A percentile compares a stretch with the other conserved stretches of the same genome.
Conservation (phyloP, 768 basidiomycete species). For the Kwoniella shandongensis region DNA sequence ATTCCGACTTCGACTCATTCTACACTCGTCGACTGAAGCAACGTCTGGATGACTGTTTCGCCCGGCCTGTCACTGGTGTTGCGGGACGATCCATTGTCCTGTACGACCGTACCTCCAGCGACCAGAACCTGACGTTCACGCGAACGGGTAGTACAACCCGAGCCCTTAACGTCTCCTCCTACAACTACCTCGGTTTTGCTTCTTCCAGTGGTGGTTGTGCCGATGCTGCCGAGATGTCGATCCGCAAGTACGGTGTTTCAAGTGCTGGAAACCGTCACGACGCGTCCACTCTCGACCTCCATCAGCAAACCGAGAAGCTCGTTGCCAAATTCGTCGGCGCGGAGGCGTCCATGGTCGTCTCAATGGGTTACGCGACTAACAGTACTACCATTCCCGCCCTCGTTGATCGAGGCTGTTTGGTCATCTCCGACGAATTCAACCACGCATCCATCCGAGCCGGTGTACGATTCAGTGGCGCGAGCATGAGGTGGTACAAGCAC, state of each 20-base stretch:
- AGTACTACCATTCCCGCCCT: slow-evolving; percentile 84
- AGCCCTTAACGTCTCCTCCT: slow-evolving; percentile 93
- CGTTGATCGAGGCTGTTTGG: slow-evolving; percentile 82
- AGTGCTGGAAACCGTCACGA: slow-evolving; percentile 75
- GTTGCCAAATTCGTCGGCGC: slow-evolving; percentile 85
- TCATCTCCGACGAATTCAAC: slow-evolving; percentile 96
- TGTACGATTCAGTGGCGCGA: slow-evolving; percentile 80
- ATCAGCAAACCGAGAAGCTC: slow-evolving; percentile 74
- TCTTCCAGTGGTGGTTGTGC: slow-evolving; percentile 89
- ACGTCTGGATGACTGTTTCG: slow-evolving; percentile 94
- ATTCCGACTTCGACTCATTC: slow-evolving; percentile 98
- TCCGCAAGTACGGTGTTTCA: slow-evolving; percentile 77
- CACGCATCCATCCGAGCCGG: slow-evolving; percentile 95
- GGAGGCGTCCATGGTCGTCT: slow-evolving; percentile 85
- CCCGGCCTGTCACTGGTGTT: slow-evolving; percentile 87
- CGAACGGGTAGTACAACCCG: slow-evolving; percentile 76
- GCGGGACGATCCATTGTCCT: slow-evolving; percentile 88
- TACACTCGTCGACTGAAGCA: slow-evolving; percentile 93
- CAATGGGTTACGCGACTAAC: slow-evolving; percentile 64
- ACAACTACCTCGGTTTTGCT: slow-evolving; percentile 99
- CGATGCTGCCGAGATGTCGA: slow-evolving; percentile 82
- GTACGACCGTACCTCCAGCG: slow-evolving; percentile 76
- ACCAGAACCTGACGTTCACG: slow-evolving; percentile 73
- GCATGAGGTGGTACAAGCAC: slow-evolving; percentile 92
- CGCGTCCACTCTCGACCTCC: slow-evolving; percentile 82